These are phyloP conservation scores for Fraxinus paxiana DNA, from an alignment of 305 asterid species.

Conservation along the genomic window DNA sequence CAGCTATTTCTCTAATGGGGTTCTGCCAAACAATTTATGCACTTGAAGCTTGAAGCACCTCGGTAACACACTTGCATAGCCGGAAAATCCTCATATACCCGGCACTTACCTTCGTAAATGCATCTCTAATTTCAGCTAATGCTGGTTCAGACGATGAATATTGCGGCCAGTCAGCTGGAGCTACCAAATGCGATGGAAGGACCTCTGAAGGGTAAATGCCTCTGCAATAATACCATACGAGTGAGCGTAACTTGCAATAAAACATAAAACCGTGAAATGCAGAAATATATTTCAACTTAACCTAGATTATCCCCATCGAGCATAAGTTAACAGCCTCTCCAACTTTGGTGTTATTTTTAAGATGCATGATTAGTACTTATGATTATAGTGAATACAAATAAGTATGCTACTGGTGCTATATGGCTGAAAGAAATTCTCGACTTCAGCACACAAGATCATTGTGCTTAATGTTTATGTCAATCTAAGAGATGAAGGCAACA, in stretches of 20 bases:
- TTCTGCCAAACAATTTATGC: conserved; percentile 7
- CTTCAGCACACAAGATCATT: not conserved
- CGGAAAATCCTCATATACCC: conserved; percentile 71
- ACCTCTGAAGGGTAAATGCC: conserved; percentile 80
- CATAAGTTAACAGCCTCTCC: not conserved
- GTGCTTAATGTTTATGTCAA: not conserved
- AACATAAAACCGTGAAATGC: not conserved
- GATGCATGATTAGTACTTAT: not conserved
- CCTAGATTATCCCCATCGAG: not conserved
- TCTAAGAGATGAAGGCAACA: not conserved
- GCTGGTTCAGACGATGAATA: conserved; percentile 24
- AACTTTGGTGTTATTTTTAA: not conserved
- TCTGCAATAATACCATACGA: conserved; percentile 43
- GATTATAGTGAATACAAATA: not conserved
- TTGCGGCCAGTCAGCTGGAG: conserved; percentile 23
- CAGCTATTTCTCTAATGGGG: not conserved
- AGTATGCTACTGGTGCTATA: not conserved
- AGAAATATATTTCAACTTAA: not conserved
- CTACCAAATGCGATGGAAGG: conserved; percentile 48
- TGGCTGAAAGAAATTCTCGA: not conserved
- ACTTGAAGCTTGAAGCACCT: conserved; percentile 41
- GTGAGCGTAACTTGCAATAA: not conserved
- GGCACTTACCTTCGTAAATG: conserved; percentile 42
- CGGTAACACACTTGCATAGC: conserved; percentile 55
- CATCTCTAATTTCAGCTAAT: conserved; percentile 39